phyloP scores from a whole-genome alignment of 2,329 filamentous ascomycete genomes.

The Penicillium sp. region DNA sequence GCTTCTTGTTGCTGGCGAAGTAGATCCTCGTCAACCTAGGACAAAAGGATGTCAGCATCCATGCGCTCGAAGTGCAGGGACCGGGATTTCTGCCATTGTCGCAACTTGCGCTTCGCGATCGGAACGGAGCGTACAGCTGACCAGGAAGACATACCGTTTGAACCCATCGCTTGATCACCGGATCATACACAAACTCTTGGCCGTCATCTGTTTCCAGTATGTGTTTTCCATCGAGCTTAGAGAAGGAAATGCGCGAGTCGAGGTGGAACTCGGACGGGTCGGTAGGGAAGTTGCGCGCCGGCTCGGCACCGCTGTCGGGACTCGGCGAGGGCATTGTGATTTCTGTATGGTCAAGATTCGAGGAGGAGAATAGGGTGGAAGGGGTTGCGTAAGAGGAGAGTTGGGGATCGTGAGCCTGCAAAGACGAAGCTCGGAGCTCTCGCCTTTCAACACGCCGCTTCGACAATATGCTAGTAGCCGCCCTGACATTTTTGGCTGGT shows the following conservation, averaged over 20 bases:
- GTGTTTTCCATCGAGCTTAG: slow-evolving; percentile 79
- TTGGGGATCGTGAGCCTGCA: neutral
- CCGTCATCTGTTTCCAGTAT: slow-evolving; percentile 84
- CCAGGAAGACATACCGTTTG: slow-evolving; percentile 56
- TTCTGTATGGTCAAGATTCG: neutral
- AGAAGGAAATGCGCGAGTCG: slow-evolving; percentile 85
- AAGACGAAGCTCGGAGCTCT: neutral
- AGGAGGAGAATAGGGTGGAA: neutral
- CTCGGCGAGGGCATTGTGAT: slow-evolving; percentile 29
- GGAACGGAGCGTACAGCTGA: neutral
- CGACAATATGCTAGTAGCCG: no score
- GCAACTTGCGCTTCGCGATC: neutral
- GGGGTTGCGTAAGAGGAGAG: neutral
- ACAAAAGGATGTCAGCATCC: slow-evolving; percentile 2
- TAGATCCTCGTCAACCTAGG: slow-evolving; percentile 63
- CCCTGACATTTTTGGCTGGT: no score
- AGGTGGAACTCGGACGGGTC: slow-evolving; percentile 71
- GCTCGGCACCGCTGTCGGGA: slow-evolving; percentile 22
- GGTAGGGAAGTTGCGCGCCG: slow-evolving; percentile 49
- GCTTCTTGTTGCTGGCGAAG: slow-evolving; percentile 65
- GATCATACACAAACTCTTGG: slow-evolving; percentile 82
- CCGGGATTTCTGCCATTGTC: neutral
- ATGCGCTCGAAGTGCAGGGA: neutral
- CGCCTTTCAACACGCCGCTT: no score
- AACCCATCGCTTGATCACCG: slow-evolving; percentile 73